Base-by-base conservation (phyloP, 306 rosid genomes). In the Vachellia pachyceras region DNA sequence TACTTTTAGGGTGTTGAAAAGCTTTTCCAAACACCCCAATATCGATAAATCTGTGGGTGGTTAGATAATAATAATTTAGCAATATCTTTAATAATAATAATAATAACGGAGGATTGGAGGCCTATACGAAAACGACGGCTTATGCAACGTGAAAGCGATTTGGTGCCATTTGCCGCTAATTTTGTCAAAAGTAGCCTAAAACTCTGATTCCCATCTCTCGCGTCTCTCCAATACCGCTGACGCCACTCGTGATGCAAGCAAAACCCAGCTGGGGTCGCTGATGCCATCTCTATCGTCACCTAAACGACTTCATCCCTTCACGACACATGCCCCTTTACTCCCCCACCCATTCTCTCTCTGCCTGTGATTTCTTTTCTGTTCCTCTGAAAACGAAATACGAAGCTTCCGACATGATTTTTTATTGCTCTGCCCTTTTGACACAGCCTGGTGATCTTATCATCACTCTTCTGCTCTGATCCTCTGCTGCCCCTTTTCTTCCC, bases 281-380 rank as follows among this genome's bases (percentile, higher is more conserved):
- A 91, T 83, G 97, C 83, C 88, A 86, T 44, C 60, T 49, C 72
- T 20, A 3, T 77, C 92, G 94, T 93, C 95, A 91, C 60, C 64
- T 4, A 70, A 78, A 82, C 89, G 86, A 93, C 97, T 91, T 91
- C 97, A 90, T 73, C 88, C 76, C 68, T 61, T 22, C 47, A 57
- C 78, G 73, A 85, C 77, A 23, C 75, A n/a, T 39, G 10, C 47
- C 0, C 66, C 82, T 40, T 76, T n/a, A 70, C 88, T 69, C 77
- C n/a, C n/a, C n/a, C n/a, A n/a, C n/a, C n/a, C n/a, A n/a, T n/a
- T 69, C 75, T 57, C 45, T 55, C 35, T 73, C 22, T 77, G 73
- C 66, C 83, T 81, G 52, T 74, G 78, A 39, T 69, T 60, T 64
- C 45, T 67, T 47, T 39, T 25, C 35, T 29, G 33, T 29, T 29